phyloP scores from a whole-genome alignment of 352 stramenopile genomes.

The Phytophthora nicotianae region DNA sequence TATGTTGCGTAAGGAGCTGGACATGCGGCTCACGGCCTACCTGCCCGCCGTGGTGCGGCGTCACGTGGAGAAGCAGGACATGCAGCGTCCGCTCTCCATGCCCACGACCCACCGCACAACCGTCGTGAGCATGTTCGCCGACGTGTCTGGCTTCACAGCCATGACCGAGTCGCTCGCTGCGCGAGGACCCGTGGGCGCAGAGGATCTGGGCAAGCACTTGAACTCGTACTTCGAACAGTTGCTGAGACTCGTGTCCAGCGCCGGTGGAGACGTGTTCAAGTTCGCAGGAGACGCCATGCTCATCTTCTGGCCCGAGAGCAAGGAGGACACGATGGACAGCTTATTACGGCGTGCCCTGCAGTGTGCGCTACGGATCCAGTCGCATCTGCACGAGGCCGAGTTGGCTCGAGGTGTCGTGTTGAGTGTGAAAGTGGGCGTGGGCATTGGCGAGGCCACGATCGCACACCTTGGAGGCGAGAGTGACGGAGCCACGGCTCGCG shows the following conservation, averaged over 20 bases:
- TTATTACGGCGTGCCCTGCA: conserved; percentile 85
- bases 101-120: conserved; percentile 76
- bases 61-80: conserved; percentile 70
- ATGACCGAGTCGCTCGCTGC: conserved; percentile 92
- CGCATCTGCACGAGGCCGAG: conserved; percentile 87
- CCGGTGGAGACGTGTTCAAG: conserved; percentile 92
- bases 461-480: conserved; percentile 90
- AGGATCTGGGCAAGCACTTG: conserved; percentile 91
- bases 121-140: conserved; percentile 93
- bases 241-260: conserved; percentile 77
- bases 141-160: conserved; percentile 94
- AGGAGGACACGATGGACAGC: conserved; percentile 87
- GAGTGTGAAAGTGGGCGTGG: conserved; percentile 95
- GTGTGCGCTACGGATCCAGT: conserved; percentile 91
- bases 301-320: conserved; percentile 93
- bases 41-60: conserved; percentile 80
- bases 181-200: conserved; percentile 82
- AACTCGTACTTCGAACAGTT: conserved; percentile 94
- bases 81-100: conserved; percentile 41
- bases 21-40: conserved; percentile 85
- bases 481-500: conserved; percentile 75
- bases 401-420: conserved; percentile 86
- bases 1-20: conserved; percentile 75
- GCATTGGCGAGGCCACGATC: conserved; percentile 86
- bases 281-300: conserved; percentile 96